Conservation (phyloP, 371 early-diverging fungal species). For the Mucor saturninus region DNA sequence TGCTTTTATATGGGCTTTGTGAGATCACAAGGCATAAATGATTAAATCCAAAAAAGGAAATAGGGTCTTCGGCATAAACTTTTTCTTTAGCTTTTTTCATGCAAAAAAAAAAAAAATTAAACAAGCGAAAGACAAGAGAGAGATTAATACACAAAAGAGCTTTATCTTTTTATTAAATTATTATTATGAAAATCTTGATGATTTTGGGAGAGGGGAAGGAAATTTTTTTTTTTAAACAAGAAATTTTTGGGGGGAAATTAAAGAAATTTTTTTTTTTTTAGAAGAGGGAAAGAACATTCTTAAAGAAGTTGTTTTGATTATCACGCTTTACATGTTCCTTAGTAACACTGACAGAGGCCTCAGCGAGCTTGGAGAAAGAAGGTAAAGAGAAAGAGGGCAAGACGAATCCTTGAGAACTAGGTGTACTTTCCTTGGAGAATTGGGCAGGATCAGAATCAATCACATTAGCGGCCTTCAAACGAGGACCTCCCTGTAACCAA, state of each 20-base stretch:
- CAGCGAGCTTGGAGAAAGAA: constrained; percentile 16
- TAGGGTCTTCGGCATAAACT: no score
- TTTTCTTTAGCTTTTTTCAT: no score
- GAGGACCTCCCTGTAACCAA: background rate
- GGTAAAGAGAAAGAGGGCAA: constrained; percentile 16
- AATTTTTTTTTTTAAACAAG: background rate
- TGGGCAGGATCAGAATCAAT: background rate
- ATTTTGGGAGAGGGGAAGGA: no score
- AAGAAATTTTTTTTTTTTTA: background rate
- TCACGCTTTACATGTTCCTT: background rate
- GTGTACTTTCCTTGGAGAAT: background rate
- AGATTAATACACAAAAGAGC: no score
- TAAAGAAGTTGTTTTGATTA: constrained; percentile 4
- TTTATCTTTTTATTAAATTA: background rate
- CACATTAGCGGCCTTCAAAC: background rate
- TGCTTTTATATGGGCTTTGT: no score
- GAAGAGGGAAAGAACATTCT: constrained; percentile 8
- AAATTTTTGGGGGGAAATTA: no score
- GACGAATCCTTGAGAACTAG: constrained; percentile 9
- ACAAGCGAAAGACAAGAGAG: no score
- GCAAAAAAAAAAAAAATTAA: no score
- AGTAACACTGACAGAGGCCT: background rate
- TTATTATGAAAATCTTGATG: background rate
- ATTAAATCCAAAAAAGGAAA: no score
- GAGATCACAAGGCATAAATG: no score